phyloP scores from a whole-genome alignment of 352 stramenopile species.

The Globisporangium canariense region DNA sequence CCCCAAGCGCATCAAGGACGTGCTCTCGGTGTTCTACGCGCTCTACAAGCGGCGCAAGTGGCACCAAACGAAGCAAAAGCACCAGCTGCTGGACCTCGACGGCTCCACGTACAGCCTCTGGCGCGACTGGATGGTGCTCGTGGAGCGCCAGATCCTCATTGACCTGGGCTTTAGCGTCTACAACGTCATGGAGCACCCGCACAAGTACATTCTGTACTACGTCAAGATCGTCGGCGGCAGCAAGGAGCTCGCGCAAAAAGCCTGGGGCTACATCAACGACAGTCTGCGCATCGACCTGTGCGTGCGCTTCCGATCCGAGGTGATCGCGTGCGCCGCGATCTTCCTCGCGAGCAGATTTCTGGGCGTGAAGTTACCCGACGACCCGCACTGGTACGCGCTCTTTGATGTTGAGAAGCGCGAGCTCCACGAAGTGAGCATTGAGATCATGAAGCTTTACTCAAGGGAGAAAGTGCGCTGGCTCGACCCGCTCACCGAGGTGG shows the following conservation, averaged over 20 bases:
- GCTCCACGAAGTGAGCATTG: slow-evolving; percentile 44
- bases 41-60: slow-evolving; percentile 77
- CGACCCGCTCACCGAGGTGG: slow-evolving; percentile 61
- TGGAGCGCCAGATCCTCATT: slow-evolving; percentile 90
- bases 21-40: slow-evolving; percentile 87
- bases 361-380: slow-evolving; percentile 46
- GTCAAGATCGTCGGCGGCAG: slow-evolving; percentile 82
- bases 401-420: slow-evolving; percentile 60
- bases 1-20: slow-evolving; percentile 72
- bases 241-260: slow-evolving; percentile 68
- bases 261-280: slow-evolving; percentile 92
- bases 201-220: slow-evolving; percentile 94
- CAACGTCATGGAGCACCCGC: slow-evolving; percentile 89
- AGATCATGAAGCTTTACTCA: slow-evolving; percentile 63
- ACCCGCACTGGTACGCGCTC: slow-evolving; percentile 60
- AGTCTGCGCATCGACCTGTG: slow-evolving; percentile 83
- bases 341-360: slow-evolving; percentile 77
- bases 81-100: slow-evolving; percentile 70
- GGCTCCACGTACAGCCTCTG: slow-evolving; percentile 60
- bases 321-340: slow-evolving; percentile 89
- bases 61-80: slow-evolving; percentile 33
- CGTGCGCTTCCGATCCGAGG: slow-evolving; percentile 72
- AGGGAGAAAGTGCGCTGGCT: slow-evolving; percentile 60
- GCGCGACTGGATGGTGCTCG: slow-evolving; percentile 83
- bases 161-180: slow-evolving; percentile 93